A percentile compares a stretch with the other conserved stretches of the same genome.
Evolutionary conservation across 495 filamentous ascomycete genomes (phyloP).

Genomic region (Penicillium paradoxum): DNA sequence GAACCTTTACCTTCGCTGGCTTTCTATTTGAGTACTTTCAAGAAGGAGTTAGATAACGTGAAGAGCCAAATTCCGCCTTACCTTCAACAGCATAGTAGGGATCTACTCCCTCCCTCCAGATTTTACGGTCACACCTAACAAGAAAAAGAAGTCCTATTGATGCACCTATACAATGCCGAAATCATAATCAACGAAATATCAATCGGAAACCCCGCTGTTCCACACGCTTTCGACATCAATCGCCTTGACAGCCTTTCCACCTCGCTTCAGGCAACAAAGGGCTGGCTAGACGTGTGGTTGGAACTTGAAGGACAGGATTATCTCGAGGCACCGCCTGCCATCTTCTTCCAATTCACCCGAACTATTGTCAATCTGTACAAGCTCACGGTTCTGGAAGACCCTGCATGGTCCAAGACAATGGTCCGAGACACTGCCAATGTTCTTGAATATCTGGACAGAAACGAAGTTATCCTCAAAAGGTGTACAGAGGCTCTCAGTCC

Average conservation of each 20-base stretch:
- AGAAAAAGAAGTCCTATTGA: conserved; percentile 32
- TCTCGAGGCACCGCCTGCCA: conserved; percentile 30
- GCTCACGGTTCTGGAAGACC: conserved; percentile 36
- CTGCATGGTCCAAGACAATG: conserved; percentile 31
- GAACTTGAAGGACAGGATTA: conserved; percentile 27
- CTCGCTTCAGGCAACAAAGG: conserved; percentile 34
- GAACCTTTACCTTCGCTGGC: conserved; percentile 18
- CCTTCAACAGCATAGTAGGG: conserved; percentile 38
- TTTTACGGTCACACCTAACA: not conserved
- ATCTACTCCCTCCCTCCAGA: too few relatives aligned
- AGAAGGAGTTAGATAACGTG: conserved; percentile 37
- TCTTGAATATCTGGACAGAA: conserved; percentile 21
- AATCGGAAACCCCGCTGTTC: conserved; percentile 18
- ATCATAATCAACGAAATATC: conserved; percentile 41
- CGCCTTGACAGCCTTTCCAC: conserved; percentile 31
- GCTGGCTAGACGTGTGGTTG: conserved; percentile 35
- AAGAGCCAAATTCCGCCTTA: conserved; percentile 30
- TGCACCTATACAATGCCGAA: conserved; percentile 37
- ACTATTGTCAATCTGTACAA: conserved; percentile 38
- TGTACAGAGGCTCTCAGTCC: conserved; percentile 1
- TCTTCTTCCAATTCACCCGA: conserved; percentile 40
- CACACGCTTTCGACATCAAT: conserved; percentile 22
- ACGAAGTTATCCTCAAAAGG: conserved; percentile 12
- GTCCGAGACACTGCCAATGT: conserved; percentile 29
- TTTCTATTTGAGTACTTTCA: conserved; percentile 43